These are phyloP conservation scores for Calophaca sinica DNA, from an alignment of 306 rosid species.

Conservation along the genomic window DNA sequence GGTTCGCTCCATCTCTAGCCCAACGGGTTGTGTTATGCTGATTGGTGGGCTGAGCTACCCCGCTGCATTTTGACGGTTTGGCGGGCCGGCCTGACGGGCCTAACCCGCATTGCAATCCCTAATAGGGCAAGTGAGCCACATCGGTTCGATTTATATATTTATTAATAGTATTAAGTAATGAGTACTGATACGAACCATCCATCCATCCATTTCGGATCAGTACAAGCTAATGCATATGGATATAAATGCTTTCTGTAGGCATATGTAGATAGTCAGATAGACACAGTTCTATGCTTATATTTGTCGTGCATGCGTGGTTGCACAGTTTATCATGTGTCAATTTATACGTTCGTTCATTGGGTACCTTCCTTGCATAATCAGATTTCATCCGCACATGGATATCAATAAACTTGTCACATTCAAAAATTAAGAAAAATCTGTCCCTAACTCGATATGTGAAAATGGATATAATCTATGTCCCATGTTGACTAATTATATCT, in stretches of 20 bases:
- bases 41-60: no score
- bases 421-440: not conserved
- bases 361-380: slow-evolving; percentile 17
- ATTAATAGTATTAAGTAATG: not conserved
- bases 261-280: slow-evolving; percentile 8
- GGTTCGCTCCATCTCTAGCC: no score
- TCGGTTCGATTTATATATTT: no score
- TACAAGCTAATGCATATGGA: slow-evolving; percentile 35
- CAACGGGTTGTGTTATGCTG: no score
- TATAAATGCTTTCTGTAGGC: slow-evolving; percentile 27
- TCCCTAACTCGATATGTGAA: not conserved
- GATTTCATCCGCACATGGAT: slow-evolving; percentile 43
- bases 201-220: not conserved
- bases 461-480: not conserved
- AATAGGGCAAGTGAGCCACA: no score
- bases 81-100: no score
- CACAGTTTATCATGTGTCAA: slow-evolving; percentile 35
- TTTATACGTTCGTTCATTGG: slow-evolving; percentile 1
- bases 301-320: slow-evolving; percentile 43
- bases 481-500: no score
- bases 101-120: no score
- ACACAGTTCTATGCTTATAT: slow-evolving; percentile 25
- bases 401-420: slow-evolving; percentile 30
- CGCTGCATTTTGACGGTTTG: no score
- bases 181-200: not conserved